phyloP scores from a whole-genome alignment of 2,329 filamentous ascomycete species.

The Orbilia javanica region DNA sequence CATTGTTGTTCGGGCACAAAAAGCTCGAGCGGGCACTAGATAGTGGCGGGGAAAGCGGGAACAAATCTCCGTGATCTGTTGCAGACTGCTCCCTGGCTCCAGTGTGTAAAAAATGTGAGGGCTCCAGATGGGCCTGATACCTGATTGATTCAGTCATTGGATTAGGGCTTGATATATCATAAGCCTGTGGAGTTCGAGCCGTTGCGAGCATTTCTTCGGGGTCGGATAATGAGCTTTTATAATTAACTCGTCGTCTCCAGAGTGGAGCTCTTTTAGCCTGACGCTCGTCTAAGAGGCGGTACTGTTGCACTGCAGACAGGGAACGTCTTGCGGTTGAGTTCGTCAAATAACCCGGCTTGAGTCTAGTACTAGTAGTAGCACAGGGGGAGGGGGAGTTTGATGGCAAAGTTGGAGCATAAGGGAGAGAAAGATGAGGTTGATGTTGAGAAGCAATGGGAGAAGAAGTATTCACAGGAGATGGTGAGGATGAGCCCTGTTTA shows the following conservation, averaged over 20 bases:
- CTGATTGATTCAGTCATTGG: slow-evolving; percentile 53
- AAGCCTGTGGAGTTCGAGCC: slow-evolving; percentile 45
- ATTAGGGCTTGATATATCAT: slow-evolving; percentile 44
- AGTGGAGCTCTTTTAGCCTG: slow-evolving; percentile 58
- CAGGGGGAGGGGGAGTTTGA: slow-evolving; percentile 10
- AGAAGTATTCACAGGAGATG: slow-evolving; percentile 39
- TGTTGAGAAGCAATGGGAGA: slow-evolving; percentile 23
- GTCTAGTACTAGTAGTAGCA: slow-evolving; percentile 12
- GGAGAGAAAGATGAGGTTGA: slow-evolving; percentile 20
- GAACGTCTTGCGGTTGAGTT: slow-evolving; percentile 39
- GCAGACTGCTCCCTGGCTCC: slow-evolving; percentile 44
- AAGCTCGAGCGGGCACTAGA: slow-evolving; percentile 59
- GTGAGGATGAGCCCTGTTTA: slow-evolving; percentile 54
- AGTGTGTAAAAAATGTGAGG: slow-evolving; percentile 50
- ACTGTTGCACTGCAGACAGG: slow-evolving; percentile 57
- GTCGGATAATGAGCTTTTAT: slow-evolving; percentile 57
- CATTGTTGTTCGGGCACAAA: slow-evolving; percentile 58
- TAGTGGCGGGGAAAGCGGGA: slow-evolving; percentile 59
- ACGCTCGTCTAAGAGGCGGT: slow-evolving; percentile 58
- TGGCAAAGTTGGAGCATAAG: slow-evolving; percentile 9
- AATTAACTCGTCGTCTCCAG: slow-evolving; percentile 58
- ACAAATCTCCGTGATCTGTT: slow-evolving; percentile 56
- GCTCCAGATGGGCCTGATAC: slow-evolving; percentile 51
- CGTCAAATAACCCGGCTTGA: slow-evolving; percentile 39
- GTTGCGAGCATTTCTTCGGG: slow-evolving; percentile 59